Evolutionary conservation across 805 yeast genomes (phyloP).

Genomic region (Blastobotrys mokoenaii): DNA sequence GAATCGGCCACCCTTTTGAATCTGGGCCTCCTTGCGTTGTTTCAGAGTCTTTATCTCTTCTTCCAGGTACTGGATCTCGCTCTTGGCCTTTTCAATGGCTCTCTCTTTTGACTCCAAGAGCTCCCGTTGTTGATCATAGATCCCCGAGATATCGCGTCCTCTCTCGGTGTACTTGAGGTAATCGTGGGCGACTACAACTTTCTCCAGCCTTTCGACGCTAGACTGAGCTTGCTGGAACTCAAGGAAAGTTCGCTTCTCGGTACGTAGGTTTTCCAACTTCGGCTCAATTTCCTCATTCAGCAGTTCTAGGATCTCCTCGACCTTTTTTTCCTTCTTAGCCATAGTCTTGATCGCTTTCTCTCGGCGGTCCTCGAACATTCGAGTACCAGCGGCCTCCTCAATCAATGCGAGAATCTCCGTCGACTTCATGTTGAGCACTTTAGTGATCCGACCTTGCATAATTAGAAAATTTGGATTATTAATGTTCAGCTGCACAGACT

Average conservation of each 20-base stretch:
- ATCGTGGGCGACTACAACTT: constrained; percentile 72
- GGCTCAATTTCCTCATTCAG: constrained; percentile 89
- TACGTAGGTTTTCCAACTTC: constrained; percentile 68
- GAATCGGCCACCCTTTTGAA: constrained; percentile 50
- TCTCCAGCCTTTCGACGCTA: constrained; percentile 65
- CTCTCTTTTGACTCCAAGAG: constrained; percentile 21
- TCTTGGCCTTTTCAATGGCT: constrained; percentile 38
- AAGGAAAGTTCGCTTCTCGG: constrained; percentile 71
- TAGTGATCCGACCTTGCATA: constrained; percentile 98
- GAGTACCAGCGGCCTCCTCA: constrained; percentile 98
- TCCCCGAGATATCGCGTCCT: constrained; percentile 27
- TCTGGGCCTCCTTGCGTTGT: constrained; percentile 45
- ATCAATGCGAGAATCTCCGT: constrained; percentile 79
- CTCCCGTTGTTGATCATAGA: constrained; percentile 26
- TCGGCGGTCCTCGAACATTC: constrained; percentile 88
- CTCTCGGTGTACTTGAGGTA: constrained; percentile 38
- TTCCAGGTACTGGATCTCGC: constrained; percentile 51
- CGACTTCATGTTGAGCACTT: constrained; percentile 94
- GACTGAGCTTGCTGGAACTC: constrained; percentile 82
- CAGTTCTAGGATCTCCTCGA: constrained; percentile 65
- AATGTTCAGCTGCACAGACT: constrained; percentile 89
- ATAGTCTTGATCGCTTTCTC: constrained; percentile 88
- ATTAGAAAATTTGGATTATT: constrained; percentile 95
- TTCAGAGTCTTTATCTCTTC: constrained; percentile 53
- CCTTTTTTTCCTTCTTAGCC: constrained; percentile 80